Evolutionary conservation across 2,329 filamentous ascomycete genomes (phyloP).

Genomic region (Fusarium albidum): DNA sequence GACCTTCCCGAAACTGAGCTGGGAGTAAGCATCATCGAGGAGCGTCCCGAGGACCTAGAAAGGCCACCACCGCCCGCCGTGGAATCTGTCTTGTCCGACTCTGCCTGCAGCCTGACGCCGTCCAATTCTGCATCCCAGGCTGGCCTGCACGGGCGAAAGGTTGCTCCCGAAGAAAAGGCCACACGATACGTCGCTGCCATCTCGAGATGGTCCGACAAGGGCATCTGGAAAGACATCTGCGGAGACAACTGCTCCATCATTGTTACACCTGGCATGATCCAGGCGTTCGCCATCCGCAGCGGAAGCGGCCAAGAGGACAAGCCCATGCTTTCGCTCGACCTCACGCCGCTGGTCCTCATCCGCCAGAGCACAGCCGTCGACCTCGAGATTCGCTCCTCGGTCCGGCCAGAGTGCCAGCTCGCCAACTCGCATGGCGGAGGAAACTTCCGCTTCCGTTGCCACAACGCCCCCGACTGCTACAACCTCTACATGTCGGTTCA

Average conservation of each 20-base stretch:
- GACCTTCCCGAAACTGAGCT: constrained; percentile 67
- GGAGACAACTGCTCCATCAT: constrained; percentile 61
- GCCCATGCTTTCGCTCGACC: constrained; percentile 75
- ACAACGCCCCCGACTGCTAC: constrained; percentile 79
- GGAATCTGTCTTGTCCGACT: constrained; percentile 56
- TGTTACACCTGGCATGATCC: constrained; percentile 66
- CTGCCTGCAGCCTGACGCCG: constrained; percentile 72
- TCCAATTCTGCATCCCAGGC: constrained; percentile 85
- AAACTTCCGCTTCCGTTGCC: constrained; percentile 91
- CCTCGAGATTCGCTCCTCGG: constrained; percentile 90
- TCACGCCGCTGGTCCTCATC: constrained; percentile 90
- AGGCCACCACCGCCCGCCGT: constrained; percentile 39
- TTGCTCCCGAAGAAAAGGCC: constrained; percentile 50
- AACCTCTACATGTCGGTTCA: constrained; percentile 88
- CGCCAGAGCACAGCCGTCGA: constrained; percentile 92
- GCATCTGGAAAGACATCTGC: constrained; percentile 67
- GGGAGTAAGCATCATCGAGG: constrained; percentile 62
- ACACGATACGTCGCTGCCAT: constrained; percentile 62
- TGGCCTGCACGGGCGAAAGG: constrained; percentile 59
- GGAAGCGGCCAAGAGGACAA: constrained; percentile 48
- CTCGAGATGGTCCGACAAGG: constrained; percentile 70
- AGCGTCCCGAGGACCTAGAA: constrained; percentile 24
- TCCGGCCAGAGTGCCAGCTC: constrained; percentile 75
- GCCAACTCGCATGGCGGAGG: constrained; percentile 66
- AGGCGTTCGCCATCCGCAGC: constrained; percentile 58